Percentiles rank a stretch among this genome's conserved stretches.
These are phyloP conservation scores for Dissophora ornata DNA, from an alignment of 192 early-diverging fungal species.

Conservation along the genomic window DNA sequence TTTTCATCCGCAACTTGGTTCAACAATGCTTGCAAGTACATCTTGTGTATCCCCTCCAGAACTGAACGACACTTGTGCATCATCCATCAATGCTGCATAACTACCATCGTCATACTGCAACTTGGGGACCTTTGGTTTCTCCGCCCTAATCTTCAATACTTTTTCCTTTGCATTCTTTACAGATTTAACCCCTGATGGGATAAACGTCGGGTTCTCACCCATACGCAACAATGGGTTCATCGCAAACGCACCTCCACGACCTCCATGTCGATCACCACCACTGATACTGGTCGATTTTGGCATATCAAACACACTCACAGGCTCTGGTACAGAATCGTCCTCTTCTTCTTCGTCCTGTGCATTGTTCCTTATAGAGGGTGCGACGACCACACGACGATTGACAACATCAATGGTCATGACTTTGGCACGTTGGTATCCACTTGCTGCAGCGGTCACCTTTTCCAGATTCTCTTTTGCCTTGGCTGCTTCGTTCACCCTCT, in stretches of 20 bases:
- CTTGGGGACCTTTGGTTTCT: conserved; percentile 35
- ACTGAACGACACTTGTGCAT: conserved; percentile 28
- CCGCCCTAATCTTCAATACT: conserved; percentile 32
- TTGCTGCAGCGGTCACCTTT: conserved; percentile 45
- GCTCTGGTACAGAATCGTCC: conserved; percentile 48
- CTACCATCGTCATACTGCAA: conserved; percentile 47
- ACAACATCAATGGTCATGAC: conserved; percentile 65
- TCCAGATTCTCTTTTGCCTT: conserved; percentile 62
- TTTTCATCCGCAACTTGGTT: conserved; percentile 50
- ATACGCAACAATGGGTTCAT: conserved; percentile 40
- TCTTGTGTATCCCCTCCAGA: conserved; percentile 36
- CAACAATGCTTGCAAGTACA: conserved; percentile 46
- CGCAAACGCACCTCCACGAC: conserved; percentile 43
- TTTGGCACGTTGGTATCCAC: conserved; percentile 50
- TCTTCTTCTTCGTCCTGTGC: conserved; percentile 31
- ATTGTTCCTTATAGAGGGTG: conserved; percentile 22
- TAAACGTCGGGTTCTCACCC: conserved; percentile 45
- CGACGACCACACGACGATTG: conserved; percentile 56
- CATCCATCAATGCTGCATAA: conserved; percentile 41
- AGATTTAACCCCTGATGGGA: conserved; percentile 7
- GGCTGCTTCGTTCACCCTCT: conserved; percentile 48
- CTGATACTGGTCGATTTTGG: conserved; percentile 48
- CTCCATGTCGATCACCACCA: conserved; percentile 46
- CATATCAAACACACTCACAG: conserved; percentile 28
- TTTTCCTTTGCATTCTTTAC: conserved; percentile 39